Conservation (phyloP, 2,329 filamentous ascomycete genomes). For the Sclerotinia minor region DNA sequence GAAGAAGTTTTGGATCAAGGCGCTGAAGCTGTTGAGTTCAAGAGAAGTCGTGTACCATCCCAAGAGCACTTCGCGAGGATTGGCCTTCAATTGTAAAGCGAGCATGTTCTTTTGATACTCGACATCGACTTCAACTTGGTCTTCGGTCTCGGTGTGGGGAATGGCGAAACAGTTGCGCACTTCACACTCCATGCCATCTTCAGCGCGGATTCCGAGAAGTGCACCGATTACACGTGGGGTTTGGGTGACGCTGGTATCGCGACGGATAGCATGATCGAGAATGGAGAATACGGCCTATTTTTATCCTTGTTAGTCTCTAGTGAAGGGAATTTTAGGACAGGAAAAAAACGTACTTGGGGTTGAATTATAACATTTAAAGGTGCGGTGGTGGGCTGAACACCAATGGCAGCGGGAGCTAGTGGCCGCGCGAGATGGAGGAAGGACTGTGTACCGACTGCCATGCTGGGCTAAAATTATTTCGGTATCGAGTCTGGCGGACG, state of each 20-base stretch:
- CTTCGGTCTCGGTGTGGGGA: constrained; percentile 95
- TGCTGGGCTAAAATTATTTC: constrained; percentile 54
- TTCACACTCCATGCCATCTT: constrained; percentile 95
- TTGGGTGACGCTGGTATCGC: constrained; percentile 63
- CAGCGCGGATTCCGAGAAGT: constrained; percentile 85
- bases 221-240: constrained; percentile 97
- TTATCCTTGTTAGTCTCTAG: constrained; percentile 10
- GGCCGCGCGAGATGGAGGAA: constrained; percentile 95
- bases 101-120: constrained; percentile 99
- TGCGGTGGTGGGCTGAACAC: constrained; percentile 80
- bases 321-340: not conserved
- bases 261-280: constrained; percentile 90
- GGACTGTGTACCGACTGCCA: constrained; percentile 74
- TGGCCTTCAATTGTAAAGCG: constrained; percentile 86
- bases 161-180: constrained; percentile 97
- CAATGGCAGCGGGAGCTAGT: constrained; percentile 76
- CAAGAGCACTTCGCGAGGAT: constrained; percentile 89
- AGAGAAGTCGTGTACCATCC: constrained; percentile 98
- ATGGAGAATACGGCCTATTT: constrained; percentile 68
- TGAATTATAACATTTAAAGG: constrained; percentile 94
- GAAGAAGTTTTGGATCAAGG: constrained; percentile 99
- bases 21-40: constrained; percentile 97
- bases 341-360: constrained; percentile 70
- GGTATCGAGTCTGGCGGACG: constrained; percentile 22
- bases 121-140: constrained; percentile 99